A percentile compares a stretch with the other conserved stretches of the same genome.
phyloP scores from a whole-genome alignment of 352 stramenopile genomes.

The Globisporangium echinulatum region DNA sequence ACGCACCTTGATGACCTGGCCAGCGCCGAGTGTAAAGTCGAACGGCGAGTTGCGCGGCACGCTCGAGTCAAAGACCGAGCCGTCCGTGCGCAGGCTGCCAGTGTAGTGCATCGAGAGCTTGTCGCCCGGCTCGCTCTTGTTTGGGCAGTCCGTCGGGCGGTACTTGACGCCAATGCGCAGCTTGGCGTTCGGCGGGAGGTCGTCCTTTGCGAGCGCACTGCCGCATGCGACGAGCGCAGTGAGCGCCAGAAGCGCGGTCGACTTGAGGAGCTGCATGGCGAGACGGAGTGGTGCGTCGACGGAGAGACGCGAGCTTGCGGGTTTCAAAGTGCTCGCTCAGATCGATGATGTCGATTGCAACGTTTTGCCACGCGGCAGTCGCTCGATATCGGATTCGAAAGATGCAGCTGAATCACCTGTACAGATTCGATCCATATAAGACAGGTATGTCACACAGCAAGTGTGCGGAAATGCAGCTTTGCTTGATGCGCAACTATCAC shows the following conservation, averaged over 20 bases:
- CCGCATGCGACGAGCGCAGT: constrained; percentile 17
- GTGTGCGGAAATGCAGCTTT: background rate
- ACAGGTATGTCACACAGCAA: too few relatives aligned
- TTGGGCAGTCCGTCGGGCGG: constrained; percentile 53
- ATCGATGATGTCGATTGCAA: too few relatives aligned
- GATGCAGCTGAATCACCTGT: too few relatives aligned
- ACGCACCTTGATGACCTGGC: constrained; percentile 90
- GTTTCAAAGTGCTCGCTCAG: too few relatives aligned
- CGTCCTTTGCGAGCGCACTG: constrained; percentile 51
- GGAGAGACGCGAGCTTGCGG: background rate
- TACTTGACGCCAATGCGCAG: constrained; percentile 79
- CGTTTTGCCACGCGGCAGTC: constrained; percentile 17
- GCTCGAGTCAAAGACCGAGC: constrained; percentile 96
- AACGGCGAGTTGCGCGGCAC: constrained; percentile 91
- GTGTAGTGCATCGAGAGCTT: constrained; percentile 96
- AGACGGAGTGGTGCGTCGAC: background rate
- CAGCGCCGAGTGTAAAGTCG: constrained; percentile 91
- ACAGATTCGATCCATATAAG: too few relatives aligned
- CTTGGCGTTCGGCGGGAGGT: constrained; percentile 57
- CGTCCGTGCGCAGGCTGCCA: constrained; percentile 92
- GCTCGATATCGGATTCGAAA: background rate
- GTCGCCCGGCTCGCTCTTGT: constrained; percentile 76
- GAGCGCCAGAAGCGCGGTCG: constrained; percentile 30
- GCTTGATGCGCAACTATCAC: background rate
- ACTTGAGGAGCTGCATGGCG: constrained; percentile 40